phyloP scores from a whole-genome alignment of 495 filamentous ascomycete genomes.

The Penicillium roqueforti region DNA sequence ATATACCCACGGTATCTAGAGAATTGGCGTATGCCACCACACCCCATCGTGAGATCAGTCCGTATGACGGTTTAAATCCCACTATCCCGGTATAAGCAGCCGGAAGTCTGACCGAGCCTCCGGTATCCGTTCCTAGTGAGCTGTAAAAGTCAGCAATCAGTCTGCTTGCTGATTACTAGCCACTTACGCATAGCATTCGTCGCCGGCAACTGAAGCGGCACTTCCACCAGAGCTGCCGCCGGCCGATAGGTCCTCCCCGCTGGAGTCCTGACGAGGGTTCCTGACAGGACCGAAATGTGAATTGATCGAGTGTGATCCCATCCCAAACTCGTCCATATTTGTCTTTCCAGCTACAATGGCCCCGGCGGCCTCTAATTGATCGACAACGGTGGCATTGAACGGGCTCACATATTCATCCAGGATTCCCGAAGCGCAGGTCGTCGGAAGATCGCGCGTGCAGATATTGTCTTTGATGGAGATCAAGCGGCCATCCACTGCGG shows the following conservation, averaged over 20 bases:
- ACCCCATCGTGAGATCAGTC: slow-evolving; percentile 77
- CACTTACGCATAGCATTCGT: slow-evolving; percentile 61
- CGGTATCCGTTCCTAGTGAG: slow-evolving; percentile 91
- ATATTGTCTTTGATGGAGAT: slow-evolving; percentile 92
- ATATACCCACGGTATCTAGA: slow-evolving; percentile 85
- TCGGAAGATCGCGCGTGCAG: slow-evolving; percentile 61
- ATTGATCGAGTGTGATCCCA: slow-evolving; percentile 85
- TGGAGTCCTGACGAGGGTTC: slow-evolving; percentile 27
- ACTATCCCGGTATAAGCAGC: slow-evolving; percentile 85
- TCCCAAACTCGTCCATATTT: slow-evolving; percentile 96
- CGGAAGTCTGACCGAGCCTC: slow-evolving; percentile 86
- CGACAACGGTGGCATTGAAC: slow-evolving; percentile 79
- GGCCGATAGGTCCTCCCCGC: slow-evolving; percentile 52
- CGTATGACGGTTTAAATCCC: slow-evolving; percentile 93
- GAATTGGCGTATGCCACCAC: slow-evolving; percentile 96
- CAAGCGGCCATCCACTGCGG: slow-evolving; percentile 47
- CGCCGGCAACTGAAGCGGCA: slow-evolving; percentile 74
- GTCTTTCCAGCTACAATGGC: slow-evolving; percentile 72
- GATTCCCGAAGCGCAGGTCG: slow-evolving; percentile 77
- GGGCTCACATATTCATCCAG: slow-evolving; percentile 69
- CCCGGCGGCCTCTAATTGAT: slow-evolving; percentile 59
- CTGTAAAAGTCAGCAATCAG: slow-evolving; percentile 26
- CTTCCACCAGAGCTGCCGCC: slow-evolving; percentile 95
- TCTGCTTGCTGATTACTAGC: not conserved
- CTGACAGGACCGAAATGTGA: slow-evolving; percentile 68